Conservation (phyloP, 2,329 filamentous ascomycete genomes). For the Lasiodiplodia citricola region DNA sequence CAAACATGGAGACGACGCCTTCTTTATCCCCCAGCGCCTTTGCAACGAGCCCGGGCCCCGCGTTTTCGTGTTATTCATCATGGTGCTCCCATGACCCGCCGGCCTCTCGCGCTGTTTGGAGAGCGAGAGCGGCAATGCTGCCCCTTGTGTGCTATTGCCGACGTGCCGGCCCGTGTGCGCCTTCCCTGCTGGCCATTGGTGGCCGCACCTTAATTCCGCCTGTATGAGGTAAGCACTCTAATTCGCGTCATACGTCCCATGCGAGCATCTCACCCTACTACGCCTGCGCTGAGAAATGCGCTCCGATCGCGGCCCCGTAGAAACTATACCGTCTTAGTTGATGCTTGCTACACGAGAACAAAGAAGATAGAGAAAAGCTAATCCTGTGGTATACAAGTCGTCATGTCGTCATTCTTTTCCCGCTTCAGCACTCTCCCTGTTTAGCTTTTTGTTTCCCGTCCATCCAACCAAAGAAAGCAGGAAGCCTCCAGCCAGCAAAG, state of each 20-base stretch:
- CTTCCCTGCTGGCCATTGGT: not conserved
- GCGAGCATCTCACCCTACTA: not conserved
- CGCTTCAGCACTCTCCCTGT: not conserved
- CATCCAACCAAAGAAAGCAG: constrained; percentile 10
- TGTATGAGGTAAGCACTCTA: not conserved
- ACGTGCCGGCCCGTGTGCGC: constrained; percentile 9
- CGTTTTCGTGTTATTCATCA: not conserved
- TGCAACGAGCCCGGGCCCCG: not conserved
- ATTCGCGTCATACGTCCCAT: not conserved
- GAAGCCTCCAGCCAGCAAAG: constrained; percentile 11
- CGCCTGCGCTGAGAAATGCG: not conserved
- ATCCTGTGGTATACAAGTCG: constrained; percentile 17
- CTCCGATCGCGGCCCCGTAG: not conserved
- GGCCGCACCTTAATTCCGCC: not conserved
- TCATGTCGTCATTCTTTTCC: constrained; percentile 8
- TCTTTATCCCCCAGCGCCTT: not conserved
- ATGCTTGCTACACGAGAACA: not conserved
- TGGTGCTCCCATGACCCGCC: not conserved
- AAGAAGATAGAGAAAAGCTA: not conserved
- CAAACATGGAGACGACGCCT: not conserved
- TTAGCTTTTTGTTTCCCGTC: not conserved
- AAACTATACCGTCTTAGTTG: constrained; percentile 13
- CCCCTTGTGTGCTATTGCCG: not conserved
- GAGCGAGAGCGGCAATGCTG: not conserved
- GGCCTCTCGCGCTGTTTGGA: not conserved